Base-by-base conservation (phyloP, 2,329 filamentous ascomycete species). In the Hysterium pulicare region DNA sequence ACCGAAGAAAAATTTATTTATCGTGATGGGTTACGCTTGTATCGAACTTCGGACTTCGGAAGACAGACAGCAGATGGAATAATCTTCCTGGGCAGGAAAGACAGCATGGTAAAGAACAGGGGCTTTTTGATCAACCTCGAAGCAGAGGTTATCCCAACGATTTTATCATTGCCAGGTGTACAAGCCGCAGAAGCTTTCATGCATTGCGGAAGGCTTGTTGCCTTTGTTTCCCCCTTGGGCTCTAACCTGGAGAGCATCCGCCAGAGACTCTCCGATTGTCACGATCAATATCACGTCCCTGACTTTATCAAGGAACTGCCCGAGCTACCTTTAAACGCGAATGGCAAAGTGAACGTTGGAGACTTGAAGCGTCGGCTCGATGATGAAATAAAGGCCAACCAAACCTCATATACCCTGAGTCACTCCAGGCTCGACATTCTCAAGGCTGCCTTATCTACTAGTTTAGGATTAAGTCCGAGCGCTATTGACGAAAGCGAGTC, bases 91-190 rank as follows among this genome's bases (percentile, higher is more conserved):
- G 47, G 53, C 13, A 42, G 55, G 13, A 54, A 49, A 42, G 49
- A 58, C 35, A 41, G 33, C 24, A 45, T 57, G 17, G 53, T 57
- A 20, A 57, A 58, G 35, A 47, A 49, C 33, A 49, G 63, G 0
- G 64, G 64, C 1, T 68, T 64, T 41, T 41, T 68, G n/a, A 52
- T 67, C 28, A 67, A 67, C 38, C 45, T 68, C 2, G 62, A 67
- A 16, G 40, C 44, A 1, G 58, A 68, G 7, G 63, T 68, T 15
- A 49, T 54, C 21, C 48, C 61, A 8, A 51, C 50, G 10, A 23
- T 67, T 15, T 39, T 51, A 17, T 28, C 33, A 5, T 49, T 45
- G 17, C 17, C 31, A n/a, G 26, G 36, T 9, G 49, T 59, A 22
- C 21, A 45, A 8, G 23, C 44, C 7, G 55, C 56, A 26, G 36